Base-by-base conservation (phyloP, 345 rosid genomes). In the Eucalyptus curtisii region DNA sequence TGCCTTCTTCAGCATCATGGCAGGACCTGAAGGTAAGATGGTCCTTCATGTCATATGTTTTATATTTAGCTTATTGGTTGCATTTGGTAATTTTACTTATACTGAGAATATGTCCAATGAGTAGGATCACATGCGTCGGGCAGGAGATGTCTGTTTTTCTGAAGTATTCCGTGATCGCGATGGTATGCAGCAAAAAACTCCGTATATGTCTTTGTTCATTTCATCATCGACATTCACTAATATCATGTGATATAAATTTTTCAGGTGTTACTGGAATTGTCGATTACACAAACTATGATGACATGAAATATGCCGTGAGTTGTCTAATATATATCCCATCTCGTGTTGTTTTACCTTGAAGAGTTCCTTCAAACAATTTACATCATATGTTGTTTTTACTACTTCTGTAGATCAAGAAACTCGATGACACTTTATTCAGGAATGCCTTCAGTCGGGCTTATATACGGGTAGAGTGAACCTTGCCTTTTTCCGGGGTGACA, bases 1-100 rank as follows among this genome's bases (percentile, higher is more conserved):
- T 98, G 86, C 99, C 99, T 9, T 91, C 97, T 10, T 97, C 99
- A 91, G 99, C 99, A 82, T 98, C 99, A 45, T 98, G 99, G 99
- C 99, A 98, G 91, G 99, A 98, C 91, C 96, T 97, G n/a, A 98
- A 98, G 97, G 99, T 98, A 85, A 91, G 91, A 14, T n/a, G 31
- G 40, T 55, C 45, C 22, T 86, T 16, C 52, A 49, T 44, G 10
- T 61, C 82, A 10, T 44, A 40, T 64, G 27, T 30, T 10, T n/a
- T 87, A 25, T 86, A 19, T 68, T 59, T 17, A 37, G 61, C 27
- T 33, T 42, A 33, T 86, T 19, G 42, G 87, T 53, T 86, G 37
- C 45, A 48, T 55, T 86, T 37, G 30, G 15, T 45, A 10, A 20
- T 52, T 79, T 17, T 33, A 17, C n/a, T 47, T 31, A 79, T 40